Evolutionary conservation across 495 filamentous ascomycete species (phyloP).

Genomic region (Penicillium salamii): DNA sequence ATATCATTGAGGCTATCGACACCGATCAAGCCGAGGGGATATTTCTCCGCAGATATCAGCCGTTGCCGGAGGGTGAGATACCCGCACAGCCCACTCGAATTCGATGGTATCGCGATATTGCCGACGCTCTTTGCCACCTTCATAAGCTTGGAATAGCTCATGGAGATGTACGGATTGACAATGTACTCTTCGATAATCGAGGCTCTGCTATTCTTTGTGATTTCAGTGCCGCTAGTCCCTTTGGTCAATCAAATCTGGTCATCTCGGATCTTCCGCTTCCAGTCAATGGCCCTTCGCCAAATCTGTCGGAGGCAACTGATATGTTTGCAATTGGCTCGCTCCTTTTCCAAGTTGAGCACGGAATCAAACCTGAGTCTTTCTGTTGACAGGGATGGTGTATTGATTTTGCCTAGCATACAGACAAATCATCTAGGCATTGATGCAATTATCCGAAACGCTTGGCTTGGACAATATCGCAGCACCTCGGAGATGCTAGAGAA

Average conservation of each 20-base stretch:
- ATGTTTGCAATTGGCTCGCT: conserved; percentile 24
- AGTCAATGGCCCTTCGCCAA: conserved; percentile 18
- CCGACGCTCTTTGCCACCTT: too few relatives aligned
- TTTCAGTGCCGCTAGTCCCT: conserved; percentile 22
- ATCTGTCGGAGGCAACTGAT: conserved; percentile 22
- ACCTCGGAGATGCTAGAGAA: conserved; percentile 21
- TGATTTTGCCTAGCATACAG: conserved; percentile 18
- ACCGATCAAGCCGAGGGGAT: conserved; percentile 19
- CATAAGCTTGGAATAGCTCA: too few relatives aligned
- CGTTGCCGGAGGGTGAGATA: too few relatives aligned
- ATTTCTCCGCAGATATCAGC: conserved; percentile 21
- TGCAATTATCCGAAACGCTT: conserved; percentile 19
- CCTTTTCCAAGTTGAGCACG: conserved; percentile 22
- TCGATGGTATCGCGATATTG: neutral
- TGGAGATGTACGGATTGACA: too few relatives aligned
- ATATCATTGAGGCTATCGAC: conserved; percentile 26
- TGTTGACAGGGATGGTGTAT: conserved; percentile 12
- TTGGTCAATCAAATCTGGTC: conserved; percentile 19
- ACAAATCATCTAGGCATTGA: conserved; percentile 17
- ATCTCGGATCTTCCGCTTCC: conserved; percentile 19
- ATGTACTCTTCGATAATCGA: too few relatives aligned
- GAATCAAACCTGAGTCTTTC: conserved; percentile 17
- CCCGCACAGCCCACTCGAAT: conserved; percentile 12
- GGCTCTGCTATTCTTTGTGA: conserved; percentile 20
- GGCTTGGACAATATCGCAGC: conserved; percentile 22